phyloP scores from a whole-genome alignment of 2,329 filamentous ascomycete species.

The Ceratocystis diversiconidia region DNA sequence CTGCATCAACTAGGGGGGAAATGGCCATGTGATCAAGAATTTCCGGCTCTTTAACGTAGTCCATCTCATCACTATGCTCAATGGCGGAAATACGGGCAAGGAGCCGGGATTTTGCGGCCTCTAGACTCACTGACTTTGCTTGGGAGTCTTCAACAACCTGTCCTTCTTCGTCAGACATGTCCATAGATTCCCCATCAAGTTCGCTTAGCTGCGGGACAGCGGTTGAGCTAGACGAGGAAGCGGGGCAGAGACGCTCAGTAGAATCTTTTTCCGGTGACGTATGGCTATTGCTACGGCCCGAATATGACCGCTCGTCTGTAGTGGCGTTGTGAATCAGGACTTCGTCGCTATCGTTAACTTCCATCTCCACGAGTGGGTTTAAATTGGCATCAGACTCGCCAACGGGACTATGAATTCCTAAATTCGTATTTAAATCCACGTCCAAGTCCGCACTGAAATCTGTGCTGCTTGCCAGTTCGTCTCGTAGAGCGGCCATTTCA shows the following conservation, averaged over 20 bases:
- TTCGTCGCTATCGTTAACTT: slow-evolving; percentile 24
- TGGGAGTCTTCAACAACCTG: slow-evolving; percentile 21
- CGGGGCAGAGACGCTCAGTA: neutral
- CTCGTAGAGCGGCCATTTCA: slow-evolving; percentile 36
- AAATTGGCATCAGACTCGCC: slow-evolving; percentile 31
- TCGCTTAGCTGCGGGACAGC: neutral
- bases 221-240: neutral
- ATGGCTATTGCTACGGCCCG: neutral
- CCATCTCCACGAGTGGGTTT: slow-evolving; percentile 17
- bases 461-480: slow-evolving; percentile 26
- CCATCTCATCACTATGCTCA: neutral
- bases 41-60: slow-evolving; percentile 24
- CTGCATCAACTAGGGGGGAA: slow-evolving; percentile 19
- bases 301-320: neutral
- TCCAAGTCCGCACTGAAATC: slow-evolving; percentile 25
- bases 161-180: slow-evolving; percentile 31
- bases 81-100: slow-evolving; percentile 31
- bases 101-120: slow-evolving; percentile 35
- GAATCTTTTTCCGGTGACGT: neutral
- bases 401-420: slow-evolving; percentile 33
- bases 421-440: slow-evolving; percentile 23
- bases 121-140: slow-evolving; percentile 26
- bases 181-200: slow-evolving; percentile 28
- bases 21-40: slow-evolving; percentile 20
- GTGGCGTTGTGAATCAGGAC: neutral